Evolutionary conservation across 2,329 filamentous ascomycete species (phyloP).

Genomic region (Aureobasidium musti): DNA sequence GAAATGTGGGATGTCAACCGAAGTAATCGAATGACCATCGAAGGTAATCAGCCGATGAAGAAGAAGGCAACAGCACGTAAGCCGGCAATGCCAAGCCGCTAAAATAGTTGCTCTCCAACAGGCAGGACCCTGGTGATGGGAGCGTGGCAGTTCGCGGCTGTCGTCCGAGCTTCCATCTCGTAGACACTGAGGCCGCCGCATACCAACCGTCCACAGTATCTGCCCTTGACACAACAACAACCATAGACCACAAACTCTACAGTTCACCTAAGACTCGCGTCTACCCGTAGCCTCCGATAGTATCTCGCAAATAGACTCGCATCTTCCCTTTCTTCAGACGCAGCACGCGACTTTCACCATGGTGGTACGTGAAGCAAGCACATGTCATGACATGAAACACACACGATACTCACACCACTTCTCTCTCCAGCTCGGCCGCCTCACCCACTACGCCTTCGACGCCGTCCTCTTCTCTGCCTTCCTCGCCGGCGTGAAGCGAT

Average conservation of each 20-base stretch:
- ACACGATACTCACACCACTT: neutral
- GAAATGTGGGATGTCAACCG: too few species aligned
- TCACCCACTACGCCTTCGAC: slow-evolving; percentile 95
- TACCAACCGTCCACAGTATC: neutral
- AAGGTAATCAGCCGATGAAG: too few species aligned
- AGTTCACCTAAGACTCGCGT: neutral
- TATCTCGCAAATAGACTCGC: neutral
- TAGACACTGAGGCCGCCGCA: neutral
- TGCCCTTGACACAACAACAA: neutral
- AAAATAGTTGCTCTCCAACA: too few species aligned
- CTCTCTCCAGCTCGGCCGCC: slow-evolving; percentile 78
- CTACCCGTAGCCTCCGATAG: slow-evolving; percentile 7
- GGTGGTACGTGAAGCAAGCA: slow-evolving; percentile 48
- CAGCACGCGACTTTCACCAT: slow-evolving; percentile 19
- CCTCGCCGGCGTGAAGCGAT: slow-evolving; percentile 94
- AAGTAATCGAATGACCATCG: too few species aligned
- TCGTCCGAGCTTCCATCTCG: neutral
- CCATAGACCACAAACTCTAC: neutral
- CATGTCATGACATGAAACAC: slow-evolving; percentile 62
- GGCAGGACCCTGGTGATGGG: neutral
- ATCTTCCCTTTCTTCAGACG: neutral
- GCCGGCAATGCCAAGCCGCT: too few species aligned
- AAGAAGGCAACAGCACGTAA: too few species aligned
- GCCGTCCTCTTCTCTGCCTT: slow-evolving; percentile 94
- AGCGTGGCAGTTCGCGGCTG: neutral